A percentile compares a stretch with the other conserved stretches of the same genome.
These are phyloP conservation scores for Trichoderma harzianum DNA, from an alignment of 2,329 filamentous ascomycete genomes.

Conservation along the genomic window DNA sequence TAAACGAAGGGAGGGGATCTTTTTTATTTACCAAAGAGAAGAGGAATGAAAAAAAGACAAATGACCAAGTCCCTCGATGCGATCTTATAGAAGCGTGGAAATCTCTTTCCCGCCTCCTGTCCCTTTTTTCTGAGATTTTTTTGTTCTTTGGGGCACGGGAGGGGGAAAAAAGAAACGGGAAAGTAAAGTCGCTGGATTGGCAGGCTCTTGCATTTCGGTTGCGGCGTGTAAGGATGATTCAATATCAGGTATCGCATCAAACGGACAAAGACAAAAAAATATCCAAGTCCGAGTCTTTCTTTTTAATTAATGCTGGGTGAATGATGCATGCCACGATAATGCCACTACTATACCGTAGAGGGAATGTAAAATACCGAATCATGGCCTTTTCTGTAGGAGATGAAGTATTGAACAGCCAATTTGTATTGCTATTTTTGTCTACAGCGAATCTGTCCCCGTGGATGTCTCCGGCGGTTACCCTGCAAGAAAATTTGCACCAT, in stretches of 20 bases:
- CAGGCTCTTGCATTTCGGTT: conserved; percentile 52
- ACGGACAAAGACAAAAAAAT: conserved; percentile 38
- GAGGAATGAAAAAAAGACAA: conserved; percentile 25
- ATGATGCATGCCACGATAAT: not conserved
- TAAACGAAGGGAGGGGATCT: conserved; percentile 12
- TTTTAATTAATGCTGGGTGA: not conserved
- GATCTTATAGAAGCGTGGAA: conserved; percentile 33
- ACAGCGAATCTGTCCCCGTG: not conserved
- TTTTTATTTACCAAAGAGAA: conserved; percentile 1
- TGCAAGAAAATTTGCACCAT: too few species aligned
- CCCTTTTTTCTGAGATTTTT: conserved; percentile 14
- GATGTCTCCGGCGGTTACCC: too few species aligned
- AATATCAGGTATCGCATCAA: conserved; percentile 50
- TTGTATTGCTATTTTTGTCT: not conserved
- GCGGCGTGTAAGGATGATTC: conserved; percentile 52
- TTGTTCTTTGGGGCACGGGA: not conserved
- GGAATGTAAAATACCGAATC: not conserved
- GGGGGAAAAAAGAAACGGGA: conserved; percentile 22
- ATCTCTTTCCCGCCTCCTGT: conserved; percentile 6
- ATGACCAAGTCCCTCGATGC: conserved; percentile 33
- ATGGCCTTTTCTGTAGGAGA: too few species aligned
- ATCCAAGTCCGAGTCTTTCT: conserved; percentile 26
- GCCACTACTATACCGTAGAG: not conserved
- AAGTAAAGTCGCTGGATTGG: conserved; percentile 41
- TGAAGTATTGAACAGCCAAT: not conserved